Evolutionary conservation across 169 alveolate genomes (phyloP).

Genomic region (Perkinsus marinus): DNA sequence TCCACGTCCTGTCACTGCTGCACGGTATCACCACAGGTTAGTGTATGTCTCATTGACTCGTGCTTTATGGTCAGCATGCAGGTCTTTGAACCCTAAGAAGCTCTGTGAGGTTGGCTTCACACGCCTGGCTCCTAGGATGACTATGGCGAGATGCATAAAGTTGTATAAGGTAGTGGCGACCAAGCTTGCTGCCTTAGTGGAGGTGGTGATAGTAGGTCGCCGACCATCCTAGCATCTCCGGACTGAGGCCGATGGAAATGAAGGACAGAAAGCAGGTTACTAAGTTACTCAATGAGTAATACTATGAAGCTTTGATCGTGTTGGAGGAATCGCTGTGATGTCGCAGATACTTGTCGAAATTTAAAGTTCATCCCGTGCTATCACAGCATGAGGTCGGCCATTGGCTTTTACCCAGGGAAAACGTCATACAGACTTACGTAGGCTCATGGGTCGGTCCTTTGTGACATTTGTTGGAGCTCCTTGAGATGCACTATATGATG

Average conservation of each 20-base stretch:
- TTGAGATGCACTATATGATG: no score
- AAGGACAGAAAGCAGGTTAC: constrained; percentile 65
- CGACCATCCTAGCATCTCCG: constrained; percentile 21
- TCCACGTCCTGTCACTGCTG: constrained; percentile 72
- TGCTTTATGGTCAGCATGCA: constrained; percentile 25
- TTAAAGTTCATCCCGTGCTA: constrained; percentile 60
- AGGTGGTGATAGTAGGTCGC: constrained; percentile 20
- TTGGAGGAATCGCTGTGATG: constrained; percentile 5
- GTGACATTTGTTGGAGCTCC: no score
- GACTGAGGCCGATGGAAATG: constrained; percentile 67
- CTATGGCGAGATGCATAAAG: constrained; percentile 72
- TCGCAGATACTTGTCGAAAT: constrained; percentile 16
- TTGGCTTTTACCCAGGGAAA: constrained; percentile 67
- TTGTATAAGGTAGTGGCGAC: constrained; percentile 63
- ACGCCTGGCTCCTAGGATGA: constrained; percentile 56
- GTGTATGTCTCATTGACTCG: neutral
- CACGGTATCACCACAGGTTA: constrained; percentile 43
- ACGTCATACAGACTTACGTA: constrained; percentile 80
- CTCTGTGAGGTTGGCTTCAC: constrained; percentile 55
- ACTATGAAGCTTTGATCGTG: constrained; percentile 14
- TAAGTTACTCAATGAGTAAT: constrained; percentile 45
- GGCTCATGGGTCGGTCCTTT: no score
- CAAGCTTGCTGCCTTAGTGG: constrained; percentile 33
- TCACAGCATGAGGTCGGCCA: constrained; percentile 74
- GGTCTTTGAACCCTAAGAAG: constrained; percentile 51